Base-by-base conservation (phyloP, 2,329 filamentous ascomycete species). In the Aspergillus ustus region DNA sequence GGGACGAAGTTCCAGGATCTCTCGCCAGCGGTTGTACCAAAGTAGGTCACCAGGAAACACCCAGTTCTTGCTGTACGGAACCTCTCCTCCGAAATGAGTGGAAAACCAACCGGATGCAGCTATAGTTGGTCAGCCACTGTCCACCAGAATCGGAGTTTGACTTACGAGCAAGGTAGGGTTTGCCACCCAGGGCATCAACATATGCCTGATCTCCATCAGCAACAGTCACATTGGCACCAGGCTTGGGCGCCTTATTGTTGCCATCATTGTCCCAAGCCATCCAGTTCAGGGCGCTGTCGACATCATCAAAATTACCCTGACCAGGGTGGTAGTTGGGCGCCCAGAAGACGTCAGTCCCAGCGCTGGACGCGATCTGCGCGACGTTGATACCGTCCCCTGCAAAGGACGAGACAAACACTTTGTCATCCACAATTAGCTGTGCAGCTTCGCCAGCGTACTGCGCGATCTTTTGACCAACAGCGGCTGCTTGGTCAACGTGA, bases 331-430 rank as follows among this genome's bases (percentile, higher is more conserved):
- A 84, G 66, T 84, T 84, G 13, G 82, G 83, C 0, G 80, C 81
- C 57, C 82, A 84, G 66, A 78, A 84, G 53, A 84, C 70, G 17
- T 79, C 73, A 2, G 72, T 69, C 2, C 80, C 81, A 3, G 81
- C 80, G n/a, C 80, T 77, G 2, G 74, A 64, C 28, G 75, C 72
- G 57, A 85, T 73, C 4, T 75, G 74, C 6, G 70, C 67, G 6
- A 81, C 75, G 61, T 84, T 79, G 3, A 84, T 69, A 0, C 79
- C 78, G 48, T 84, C 79, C 2, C 82, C 82, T 0, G 76, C 76
- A 66, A 86, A 87, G 0, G 83, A 85, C 0, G 84, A 86, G 1
- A 81, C 84, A 60, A 86, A 83, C 3, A 82, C 74, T 62, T 82
- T 81, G 52, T 74, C 74, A 43, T 84, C 80, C 43, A 85, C 79